Conservation (phyloP, 2,329 filamentous ascomycete genomes). For the Aspergillus fructus region DNA sequence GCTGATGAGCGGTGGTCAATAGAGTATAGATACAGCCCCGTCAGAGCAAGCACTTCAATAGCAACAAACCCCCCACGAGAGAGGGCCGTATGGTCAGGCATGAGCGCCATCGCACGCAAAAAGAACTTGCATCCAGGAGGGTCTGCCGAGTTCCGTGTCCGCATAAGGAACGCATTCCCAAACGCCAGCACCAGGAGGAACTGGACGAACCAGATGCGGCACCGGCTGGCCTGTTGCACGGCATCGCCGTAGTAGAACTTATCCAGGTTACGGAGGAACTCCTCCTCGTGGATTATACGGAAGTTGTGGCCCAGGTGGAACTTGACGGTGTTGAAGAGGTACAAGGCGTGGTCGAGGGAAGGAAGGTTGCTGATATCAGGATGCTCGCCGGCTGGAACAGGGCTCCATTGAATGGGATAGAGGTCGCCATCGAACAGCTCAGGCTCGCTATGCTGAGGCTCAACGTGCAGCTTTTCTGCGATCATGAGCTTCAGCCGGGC, state of each 20-base stretch:
- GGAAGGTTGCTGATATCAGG: slow-evolving; percentile 45
- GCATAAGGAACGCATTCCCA: slow-evolving; percentile 54
- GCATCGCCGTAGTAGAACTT: slow-evolving; percentile 42
- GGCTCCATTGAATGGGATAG: slow-evolving; percentile 25
- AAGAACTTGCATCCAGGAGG: slow-evolving; percentile 41
- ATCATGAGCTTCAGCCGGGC: slow-evolving; percentile 25
- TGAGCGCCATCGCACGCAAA: slow-evolving; percentile 38
- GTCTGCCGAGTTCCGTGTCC: slow-evolving; percentile 24
- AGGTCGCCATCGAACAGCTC: slow-evolving; percentile 28
- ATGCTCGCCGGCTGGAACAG: slow-evolving; percentile 22
- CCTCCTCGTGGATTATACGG: slow-evolving; percentile 55
- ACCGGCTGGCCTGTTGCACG: slow-evolving; percentile 23
- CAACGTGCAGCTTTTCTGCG: slow-evolving; percentile 20
- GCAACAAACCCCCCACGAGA: slow-evolving; percentile 29
- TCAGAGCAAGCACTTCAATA: slow-evolving; percentile 37
- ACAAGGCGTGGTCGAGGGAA: slow-evolving; percentile 52
- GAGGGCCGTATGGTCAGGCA: slow-evolving; percentile 38
- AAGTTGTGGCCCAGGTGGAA: slow-evolving; percentile 57
- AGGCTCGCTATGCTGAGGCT: slow-evolving; percentile 28
- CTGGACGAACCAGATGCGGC: slow-evolving; percentile 53
- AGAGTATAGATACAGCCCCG: slow-evolving; percentile 42
- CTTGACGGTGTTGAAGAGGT: slow-evolving; percentile 57
- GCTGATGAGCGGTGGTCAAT: slow-evolving; percentile 43
- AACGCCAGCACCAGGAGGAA: slow-evolving; percentile 57
- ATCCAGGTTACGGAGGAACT: slow-evolving; percentile 38